Evolutionary conservation across 148 eudicot species (phyloP).

Genomic region (Cornus controversa): DNA sequence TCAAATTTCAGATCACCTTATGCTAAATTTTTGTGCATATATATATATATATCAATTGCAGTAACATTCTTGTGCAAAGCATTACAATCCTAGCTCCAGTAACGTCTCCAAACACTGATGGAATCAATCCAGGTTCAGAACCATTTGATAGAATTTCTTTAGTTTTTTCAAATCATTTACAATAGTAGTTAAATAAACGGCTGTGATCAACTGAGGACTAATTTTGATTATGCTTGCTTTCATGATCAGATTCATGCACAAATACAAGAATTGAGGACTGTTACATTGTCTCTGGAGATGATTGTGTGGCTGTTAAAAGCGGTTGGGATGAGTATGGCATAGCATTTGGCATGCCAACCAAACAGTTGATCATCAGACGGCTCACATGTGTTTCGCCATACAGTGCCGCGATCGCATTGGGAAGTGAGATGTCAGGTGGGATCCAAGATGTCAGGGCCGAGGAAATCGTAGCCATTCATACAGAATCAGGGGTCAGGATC

Average conservation of each 20-base stretch:
- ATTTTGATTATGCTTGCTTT: neutral
- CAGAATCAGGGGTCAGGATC: constrained; percentile 83
- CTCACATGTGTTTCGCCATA: constrained; percentile 80
- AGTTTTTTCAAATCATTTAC: neutral
- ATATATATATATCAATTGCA: constrained; percentile 26
- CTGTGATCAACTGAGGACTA: neutral
- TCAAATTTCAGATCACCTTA: neutral
- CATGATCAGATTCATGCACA: constrained; percentile 71
- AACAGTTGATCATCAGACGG: constrained; percentile 62
- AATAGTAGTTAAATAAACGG: too few species aligned
- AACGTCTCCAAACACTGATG: constrained; percentile 83
- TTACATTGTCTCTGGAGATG: constrained; percentile 85
- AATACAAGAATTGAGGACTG: constrained; percentile 70
- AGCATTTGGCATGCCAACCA: constrained; percentile 69
- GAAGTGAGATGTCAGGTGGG: constrained; percentile 96
- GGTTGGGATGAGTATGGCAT: constrained; percentile 98
- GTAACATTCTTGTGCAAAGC: constrained; percentile 74
- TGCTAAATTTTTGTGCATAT: neutral
- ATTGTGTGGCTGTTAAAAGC: constrained; percentile 85
- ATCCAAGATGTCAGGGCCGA: constrained; percentile 84
- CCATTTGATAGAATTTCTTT: neutral
- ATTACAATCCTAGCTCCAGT: constrained; percentile 78
- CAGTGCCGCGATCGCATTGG: constrained; percentile 84
- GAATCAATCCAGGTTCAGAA: constrained; percentile 82
- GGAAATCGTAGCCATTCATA: constrained; percentile 57